Conservation (phyloP, 2,329 filamentous ascomycete species). For the Aspergillus sp. region DNA sequence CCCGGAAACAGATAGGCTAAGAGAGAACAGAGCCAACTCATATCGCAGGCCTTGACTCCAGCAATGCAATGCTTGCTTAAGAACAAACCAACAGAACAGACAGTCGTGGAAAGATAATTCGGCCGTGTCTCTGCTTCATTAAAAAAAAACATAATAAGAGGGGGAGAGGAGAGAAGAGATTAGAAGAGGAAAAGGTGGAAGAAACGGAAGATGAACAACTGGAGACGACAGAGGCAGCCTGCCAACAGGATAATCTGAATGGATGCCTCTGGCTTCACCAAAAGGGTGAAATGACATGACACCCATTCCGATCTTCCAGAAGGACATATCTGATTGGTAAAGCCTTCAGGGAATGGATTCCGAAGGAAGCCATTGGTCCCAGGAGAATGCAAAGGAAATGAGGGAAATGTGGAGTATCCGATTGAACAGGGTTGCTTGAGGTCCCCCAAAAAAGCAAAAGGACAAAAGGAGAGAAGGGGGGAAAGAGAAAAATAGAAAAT, state of each 20-base stretch:
- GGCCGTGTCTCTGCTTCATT: slow-evolving; percentile 9
- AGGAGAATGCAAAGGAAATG: slow-evolving; percentile 1
- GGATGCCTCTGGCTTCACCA: background rate
- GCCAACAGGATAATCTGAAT: background rate
- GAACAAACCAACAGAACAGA: slow-evolving; percentile 4
- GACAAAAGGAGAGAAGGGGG: slow-evolving; percentile 1
- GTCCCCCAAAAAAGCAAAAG: slow-evolving; percentile 1
- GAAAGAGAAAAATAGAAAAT: background rate
- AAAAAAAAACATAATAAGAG: slow-evolving; percentile 2
- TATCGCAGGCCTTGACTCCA: slow-evolving; percentile 8
- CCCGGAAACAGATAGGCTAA: background rate
- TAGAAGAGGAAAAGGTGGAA: background rate
- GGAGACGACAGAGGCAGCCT: background rate
- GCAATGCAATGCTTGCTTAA: slow-evolving; percentile 9
- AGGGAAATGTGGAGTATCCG: slow-evolving; percentile 4
- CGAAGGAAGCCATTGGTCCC: slow-evolving; percentile 6
- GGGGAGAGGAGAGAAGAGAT: background rate
- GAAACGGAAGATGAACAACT: background rate
- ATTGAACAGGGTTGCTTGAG: background rate
- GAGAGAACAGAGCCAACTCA: background rate
- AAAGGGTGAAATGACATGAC: background rate
- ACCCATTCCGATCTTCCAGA: background rate
- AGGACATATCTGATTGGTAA: slow-evolving; percentile 7
- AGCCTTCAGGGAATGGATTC: background rate
- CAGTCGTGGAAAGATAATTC: slow-evolving; percentile 5